These are phyloP conservation scores for Alloteropsis semialata DNA, from an alignment of 176 grass and related monocot genomes.

Conservation along the genomic window DNA sequence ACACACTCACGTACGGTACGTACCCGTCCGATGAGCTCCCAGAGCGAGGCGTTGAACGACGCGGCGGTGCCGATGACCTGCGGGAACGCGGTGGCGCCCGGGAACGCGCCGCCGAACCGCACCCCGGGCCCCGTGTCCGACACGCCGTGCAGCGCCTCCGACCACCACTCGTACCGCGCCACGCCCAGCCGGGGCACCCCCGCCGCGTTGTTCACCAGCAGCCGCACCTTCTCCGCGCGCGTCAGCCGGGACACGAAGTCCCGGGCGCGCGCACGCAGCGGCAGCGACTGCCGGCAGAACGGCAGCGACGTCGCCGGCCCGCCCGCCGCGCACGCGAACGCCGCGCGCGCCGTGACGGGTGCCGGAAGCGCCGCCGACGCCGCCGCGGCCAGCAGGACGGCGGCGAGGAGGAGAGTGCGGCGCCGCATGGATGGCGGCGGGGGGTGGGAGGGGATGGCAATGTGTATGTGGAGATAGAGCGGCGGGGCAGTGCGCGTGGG, in stretches of 20 bases:
- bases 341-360: background rate
- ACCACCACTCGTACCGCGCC: slow-evolving; percentile 84
- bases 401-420: background rate
- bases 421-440: slow-evolving; percentile 20
- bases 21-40: slow-evolving; percentile 88
- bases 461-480: background rate
- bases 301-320: slow-evolving; percentile 18
- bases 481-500: background rate
- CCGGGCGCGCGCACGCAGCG: slow-evolving; percentile 24
- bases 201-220: slow-evolving; percentile 84
- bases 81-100: slow-evolving; percentile 86
- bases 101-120: slow-evolving; percentile 62
- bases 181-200: slow-evolving; percentile 65
- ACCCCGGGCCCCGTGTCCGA: slow-evolving; percentile 58
- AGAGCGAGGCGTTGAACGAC: slow-evolving; percentile 77
- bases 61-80: slow-evolving; percentile 90
- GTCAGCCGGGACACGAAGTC: slow-evolving; percentile 67
- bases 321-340: slow-evolving; percentile 68
- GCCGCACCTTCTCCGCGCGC: slow-evolving; percentile 62
- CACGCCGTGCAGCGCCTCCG: slow-evolving; percentile 90
- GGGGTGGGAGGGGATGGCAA: background rate
- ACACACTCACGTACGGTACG: too few species aligned
- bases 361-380: background rate
- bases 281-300: background rate
- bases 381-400: background rate